Percentiles rank a stretch among this genome's conserved stretches.
These are phyloP conservation scores for Pichia sp. DNA, from an alignment of 1,139 yeast genomes.

Conservation along the genomic window DNA sequence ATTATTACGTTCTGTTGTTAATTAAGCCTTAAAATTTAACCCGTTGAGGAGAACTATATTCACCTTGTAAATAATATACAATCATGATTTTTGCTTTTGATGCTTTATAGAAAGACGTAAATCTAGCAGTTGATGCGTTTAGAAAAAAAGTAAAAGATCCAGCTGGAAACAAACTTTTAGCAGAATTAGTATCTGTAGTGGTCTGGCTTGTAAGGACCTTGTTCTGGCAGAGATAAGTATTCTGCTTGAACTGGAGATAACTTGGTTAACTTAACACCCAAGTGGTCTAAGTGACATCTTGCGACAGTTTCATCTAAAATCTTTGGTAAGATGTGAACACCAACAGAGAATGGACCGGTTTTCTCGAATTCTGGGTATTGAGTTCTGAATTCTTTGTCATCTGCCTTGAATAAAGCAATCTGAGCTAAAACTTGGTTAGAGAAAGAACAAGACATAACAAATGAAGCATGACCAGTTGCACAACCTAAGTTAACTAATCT, in stretches of 20 bases:
- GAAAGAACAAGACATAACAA: slow-evolving; percentile 99
- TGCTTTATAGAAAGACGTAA: slow-evolving; percentile 1
- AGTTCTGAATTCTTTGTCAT: slow-evolving; percentile 73
- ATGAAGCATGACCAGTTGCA: slow-evolving; percentile 99
- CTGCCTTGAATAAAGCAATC: slow-evolving; percentile 93
- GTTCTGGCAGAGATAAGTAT: slow-evolving; percentile 85
- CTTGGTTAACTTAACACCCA: slow-evolving; percentile 82
- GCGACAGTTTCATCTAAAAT: slow-evolving; percentile 99
- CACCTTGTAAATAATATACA: slow-evolving; percentile 13
- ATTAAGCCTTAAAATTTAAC: slow-evolving; percentile 4
- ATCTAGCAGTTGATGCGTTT: slow-evolving; percentile 28
- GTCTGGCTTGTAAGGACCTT: slow-evolving; percentile 98
- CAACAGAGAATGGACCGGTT: slow-evolving; percentile 84
- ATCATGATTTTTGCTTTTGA: too few species aligned
- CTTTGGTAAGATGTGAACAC: slow-evolving; percentile 98
- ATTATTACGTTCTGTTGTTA: neutral
- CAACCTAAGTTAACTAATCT: slow-evolving; percentile 99
- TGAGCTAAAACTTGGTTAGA: slow-evolving; percentile 99
- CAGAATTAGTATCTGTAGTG: slow-evolving; percentile 85
- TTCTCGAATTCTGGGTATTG: slow-evolving; percentile 85
- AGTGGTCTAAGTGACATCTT: slow-evolving; percentile 91
- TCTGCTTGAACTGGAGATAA: slow-evolving; percentile 83
- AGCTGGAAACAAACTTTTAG: neutral
- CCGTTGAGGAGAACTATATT: slow-evolving; percentile 27
- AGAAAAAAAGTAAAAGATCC: neutral